A percentile compares a stretch with the other conserved stretches of the same genome.
phyloP scores from a whole-genome alignment of 257 asterid species.

The Capsicum rhomboideum region DNA sequence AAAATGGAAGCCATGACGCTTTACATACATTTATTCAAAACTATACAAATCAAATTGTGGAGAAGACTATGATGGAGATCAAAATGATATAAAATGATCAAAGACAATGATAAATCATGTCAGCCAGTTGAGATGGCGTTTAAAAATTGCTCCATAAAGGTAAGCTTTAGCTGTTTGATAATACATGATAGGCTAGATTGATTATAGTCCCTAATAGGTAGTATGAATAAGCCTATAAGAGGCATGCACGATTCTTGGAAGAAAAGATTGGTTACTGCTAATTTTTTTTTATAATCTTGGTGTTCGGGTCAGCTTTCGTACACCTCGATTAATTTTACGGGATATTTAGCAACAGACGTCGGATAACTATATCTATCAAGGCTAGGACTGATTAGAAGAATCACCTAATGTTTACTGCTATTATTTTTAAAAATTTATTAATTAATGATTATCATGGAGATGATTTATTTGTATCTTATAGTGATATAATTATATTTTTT shows the following conservation, averaged over 20 bases:
- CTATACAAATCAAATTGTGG: background rate
- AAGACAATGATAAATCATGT: background rate
- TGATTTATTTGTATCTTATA: no score
- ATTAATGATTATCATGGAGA: no score
- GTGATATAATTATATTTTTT: no score
- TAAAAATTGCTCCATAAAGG: background rate
- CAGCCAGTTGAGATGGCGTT: background rate
- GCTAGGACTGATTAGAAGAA: no score
- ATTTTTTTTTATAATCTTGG: no score
- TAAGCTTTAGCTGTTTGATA: background rate
- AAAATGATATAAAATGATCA: background rate
- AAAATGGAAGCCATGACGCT: background rate
- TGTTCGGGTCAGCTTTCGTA: no score
- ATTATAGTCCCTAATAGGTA: background rate
- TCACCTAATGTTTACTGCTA: no score
- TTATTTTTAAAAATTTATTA: no score
- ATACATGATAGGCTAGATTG: background rate
- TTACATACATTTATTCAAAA: background rate
- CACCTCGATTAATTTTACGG: no score
- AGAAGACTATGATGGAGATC: background rate
- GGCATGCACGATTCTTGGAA: background rate
- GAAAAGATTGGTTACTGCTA: background rate
- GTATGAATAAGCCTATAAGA: background rate
- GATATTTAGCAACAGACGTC: no score
- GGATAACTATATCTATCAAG: no score